Evolutionary conservation across 352 stramenopile genomes (phyloP), one percentile per base, ranked within the genome.

Genomic region (Phytophthora crassamura): DNA sequence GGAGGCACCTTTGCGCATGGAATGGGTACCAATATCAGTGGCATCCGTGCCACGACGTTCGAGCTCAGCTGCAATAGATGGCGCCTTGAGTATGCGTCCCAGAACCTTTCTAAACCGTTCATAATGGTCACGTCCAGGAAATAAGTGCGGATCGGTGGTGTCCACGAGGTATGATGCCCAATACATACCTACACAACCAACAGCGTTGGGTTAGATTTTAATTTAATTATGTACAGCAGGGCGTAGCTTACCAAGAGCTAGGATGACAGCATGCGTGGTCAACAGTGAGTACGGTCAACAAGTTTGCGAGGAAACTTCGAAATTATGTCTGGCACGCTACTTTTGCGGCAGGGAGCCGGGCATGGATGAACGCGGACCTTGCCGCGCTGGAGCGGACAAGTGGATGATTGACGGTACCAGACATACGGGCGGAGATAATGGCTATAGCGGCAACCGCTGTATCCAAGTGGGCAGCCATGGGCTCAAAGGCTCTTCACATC

Each of bases 51-150:
- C 66, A 12, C 50, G 42, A 11, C 32, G 28, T 4, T 43, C 36
- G 1, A 74, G 47, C 14, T 66, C 59, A 5, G 28, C 39, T 22
- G 50, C 22, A 1, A 69, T 46, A 3, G 28, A 11, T 8, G 33
- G 18, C 8, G 7, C 30, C 2, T 43, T 25, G 10, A 74, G 25
- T 20, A 60, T 25, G 1, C 40, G 28, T 22, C 16, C 18, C 9
- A 69, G 48, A 6, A 45, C 7, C 35, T 65, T 63, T 8, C 66
- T n/a, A 39, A 71, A 71, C 14, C 55, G 61, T 5, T 72, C 67
- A 12, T 68, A 75, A 35, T 75, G 52, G 20, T 59, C 34, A 41
- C 34, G 55, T 20, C 57, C 56, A 36, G 67, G 60, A 22, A 67
- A 71, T 9, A 75, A 34, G 20, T 47, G 51, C 32, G n/a, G 0